These are phyloP conservation scores for Punica granatum DNA, from an alignment of 345 rosid species.

Conservation along the genomic window DNA sequence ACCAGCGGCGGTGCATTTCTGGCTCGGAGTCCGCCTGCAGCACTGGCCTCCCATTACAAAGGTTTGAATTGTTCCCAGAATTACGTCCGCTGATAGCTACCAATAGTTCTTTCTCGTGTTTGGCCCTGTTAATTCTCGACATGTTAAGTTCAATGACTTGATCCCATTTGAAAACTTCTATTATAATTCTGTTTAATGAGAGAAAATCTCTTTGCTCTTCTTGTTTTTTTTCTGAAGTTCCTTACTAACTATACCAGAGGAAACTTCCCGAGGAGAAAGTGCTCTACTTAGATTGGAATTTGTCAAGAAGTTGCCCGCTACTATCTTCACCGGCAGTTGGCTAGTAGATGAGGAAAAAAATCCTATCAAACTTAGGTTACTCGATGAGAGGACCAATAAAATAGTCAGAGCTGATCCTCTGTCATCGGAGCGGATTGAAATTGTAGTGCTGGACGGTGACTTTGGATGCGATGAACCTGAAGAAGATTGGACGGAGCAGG, in stretches of 20 bases:
- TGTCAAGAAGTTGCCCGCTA: slow-evolving; percentile 8
- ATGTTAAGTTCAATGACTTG: no score
- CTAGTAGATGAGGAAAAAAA: slow-evolving; percentile 12
- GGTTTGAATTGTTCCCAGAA: no score
- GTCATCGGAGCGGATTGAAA: not conserved
- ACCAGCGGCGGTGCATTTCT: no score
- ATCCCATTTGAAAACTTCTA: no score
- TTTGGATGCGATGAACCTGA: not conserved
- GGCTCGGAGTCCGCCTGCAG: no score
- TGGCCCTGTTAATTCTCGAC: no score
- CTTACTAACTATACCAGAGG: not conserved
- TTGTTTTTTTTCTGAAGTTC: no score
- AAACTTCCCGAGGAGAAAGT: slow-evolving; percentile 9
- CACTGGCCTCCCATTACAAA: no score
- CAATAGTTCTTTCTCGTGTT: no score
- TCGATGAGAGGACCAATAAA: slow-evolving; percentile 13
- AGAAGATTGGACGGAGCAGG: slow-evolving; percentile 4
- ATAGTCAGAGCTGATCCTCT: slow-evolving; percentile 13
- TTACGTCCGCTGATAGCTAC: no score
- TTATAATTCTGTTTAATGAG: no score
- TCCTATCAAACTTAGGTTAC: slow-evolving; percentile 12
- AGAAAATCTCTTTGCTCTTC: no score
- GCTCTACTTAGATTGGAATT: slow-evolving; percentile 21
- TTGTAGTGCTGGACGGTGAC: slow-evolving; percentile 6
- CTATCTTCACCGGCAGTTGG: slow-evolving; percentile 21